Conservation (phyloP, 495 filamentous ascomycete species). For the Aspergillus leporis region DNA sequence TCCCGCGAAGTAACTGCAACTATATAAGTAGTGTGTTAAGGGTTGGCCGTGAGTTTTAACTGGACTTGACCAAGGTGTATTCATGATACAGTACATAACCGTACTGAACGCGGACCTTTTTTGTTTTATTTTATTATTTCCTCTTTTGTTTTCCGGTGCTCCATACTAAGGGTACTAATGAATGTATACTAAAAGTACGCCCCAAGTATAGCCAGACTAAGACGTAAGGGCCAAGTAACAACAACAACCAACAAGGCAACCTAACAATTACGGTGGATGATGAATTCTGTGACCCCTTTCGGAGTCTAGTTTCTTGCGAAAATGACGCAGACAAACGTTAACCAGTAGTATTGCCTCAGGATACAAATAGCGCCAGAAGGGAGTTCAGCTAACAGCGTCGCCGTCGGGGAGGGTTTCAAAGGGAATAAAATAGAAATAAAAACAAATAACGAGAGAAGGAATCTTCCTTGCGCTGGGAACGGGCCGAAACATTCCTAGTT, state of each 20-base stretch:
- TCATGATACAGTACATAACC: background rate
- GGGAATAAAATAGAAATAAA: background rate
- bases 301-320: background rate
- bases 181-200: conserved; percentile 1
- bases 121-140: background rate
- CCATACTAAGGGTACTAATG: background rate
- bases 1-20: background rate
- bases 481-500: conserved; percentile 20
- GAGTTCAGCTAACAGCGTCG: background rate
- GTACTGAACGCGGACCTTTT: background rate
- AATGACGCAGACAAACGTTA: background rate
- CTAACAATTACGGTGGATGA: background rate
- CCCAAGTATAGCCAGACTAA: background rate
- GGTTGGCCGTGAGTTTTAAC: background rate
- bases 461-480: conserved; percentile 7
- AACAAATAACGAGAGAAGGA: background rate
- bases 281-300: background rate
- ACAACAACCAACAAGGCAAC: background rate
- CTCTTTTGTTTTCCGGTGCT: background rate
- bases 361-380: background rate
- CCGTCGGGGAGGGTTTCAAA: background rate
- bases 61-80: background rate
- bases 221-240: background rate
- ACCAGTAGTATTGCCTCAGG: background rate
- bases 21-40: background rate